Base-by-base conservation (phyloP, 2,329 filamentous ascomycete genomes). In the Talaromyces sp. region DNA sequence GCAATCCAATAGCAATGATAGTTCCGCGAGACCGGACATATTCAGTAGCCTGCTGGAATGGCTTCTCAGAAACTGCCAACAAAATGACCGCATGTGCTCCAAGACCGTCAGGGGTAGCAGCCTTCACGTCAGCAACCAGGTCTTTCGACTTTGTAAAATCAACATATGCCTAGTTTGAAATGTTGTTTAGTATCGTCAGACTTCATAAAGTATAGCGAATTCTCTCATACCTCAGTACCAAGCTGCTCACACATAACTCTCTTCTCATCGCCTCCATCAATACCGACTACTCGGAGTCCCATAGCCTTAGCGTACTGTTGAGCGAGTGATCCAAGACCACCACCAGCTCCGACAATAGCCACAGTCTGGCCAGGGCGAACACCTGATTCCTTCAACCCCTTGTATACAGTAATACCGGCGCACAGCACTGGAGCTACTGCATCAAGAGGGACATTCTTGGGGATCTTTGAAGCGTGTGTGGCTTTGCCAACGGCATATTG, bases 241-340 rank as follows among this genome's bases (percentile, higher is more conserved):
- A 96, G 85, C 56, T 82, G 69, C 66, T 83, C 78, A 36, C 77
- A 72, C 77, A 91, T 83, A 56, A 82, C 77, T 67, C 78, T 82
- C 83, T 96, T 96, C 75, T 93, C 90, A 2, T 85, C 83, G 40
- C 91, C 91, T 41, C 83, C 84, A 65, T 96, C 91, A 60, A 96
- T 90, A 62, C 87, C 91, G 65, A 96, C 86, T 58, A 86, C 79
- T 61, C 86, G 80, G 44, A 96, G 77, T 55, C 92, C 91, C 90
- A 96, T 95, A 30, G 91, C 92, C 74, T 87, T 90, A 45, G 90
- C 91, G 75, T 96, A 96, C 76, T 97, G 92, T 61, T 89, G 81
- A 14, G 91, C 91, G 55, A 95, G 78, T 43, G 83, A 86, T 16
- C 90, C 91, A 47, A 96, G 83, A 65, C 90, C 90, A 74, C 91